Percentiles rank a stretch among this genome's conserved stretches.
Conservation (phyloP, 192 early-diverging fungal genomes). For the Umbelopsis sp. region DNA sequence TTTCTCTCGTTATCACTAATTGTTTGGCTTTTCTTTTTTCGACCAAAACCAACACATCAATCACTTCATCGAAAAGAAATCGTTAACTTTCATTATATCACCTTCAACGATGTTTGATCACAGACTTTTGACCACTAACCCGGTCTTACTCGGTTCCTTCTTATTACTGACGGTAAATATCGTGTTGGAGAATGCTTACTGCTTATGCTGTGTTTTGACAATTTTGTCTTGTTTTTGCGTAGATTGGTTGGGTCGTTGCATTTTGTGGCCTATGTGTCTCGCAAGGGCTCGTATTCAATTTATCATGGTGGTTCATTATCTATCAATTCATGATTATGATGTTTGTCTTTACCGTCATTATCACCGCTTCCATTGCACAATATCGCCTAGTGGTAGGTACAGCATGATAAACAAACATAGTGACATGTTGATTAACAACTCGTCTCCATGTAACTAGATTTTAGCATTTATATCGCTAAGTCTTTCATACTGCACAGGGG, state of each 20-base stretch:
- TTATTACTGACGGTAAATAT: neutral
- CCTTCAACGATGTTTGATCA: neutral
- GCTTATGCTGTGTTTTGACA: neutral
- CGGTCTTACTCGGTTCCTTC: slow-evolving; percentile 1
- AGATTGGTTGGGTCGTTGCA: slow-evolving; percentile 31
- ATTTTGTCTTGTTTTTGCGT: neutral
- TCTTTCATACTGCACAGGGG: slow-evolving; percentile 18
- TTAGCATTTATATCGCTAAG: slow-evolving; percentile 24
- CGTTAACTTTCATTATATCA: neutral
- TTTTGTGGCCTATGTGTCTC: slow-evolving; percentile 30
- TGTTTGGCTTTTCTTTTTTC: neutral
- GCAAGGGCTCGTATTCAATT: neutral
- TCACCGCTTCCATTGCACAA: slow-evolving; percentile 12
- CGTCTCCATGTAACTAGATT: slow-evolving; percentile 12
- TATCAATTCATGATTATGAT: slow-evolving; percentile 16
- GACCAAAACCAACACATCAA: neutral
- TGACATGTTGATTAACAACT: too few relatives aligned
- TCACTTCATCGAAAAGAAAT: neutral
- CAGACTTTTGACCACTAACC: slow-evolving; percentile 7
- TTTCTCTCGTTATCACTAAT: neutral
- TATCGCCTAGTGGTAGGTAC: slow-evolving; percentile 18
- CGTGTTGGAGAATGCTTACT: neutral
- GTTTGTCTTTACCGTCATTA: slow-evolving; percentile 6
- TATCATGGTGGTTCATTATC: slow-evolving; percentile 33
- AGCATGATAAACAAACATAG: neutral